Base-by-base conservation (phyloP, 2,329 filamentous ascomycete species). In the Ophiocordyceps robertsii region DNA sequence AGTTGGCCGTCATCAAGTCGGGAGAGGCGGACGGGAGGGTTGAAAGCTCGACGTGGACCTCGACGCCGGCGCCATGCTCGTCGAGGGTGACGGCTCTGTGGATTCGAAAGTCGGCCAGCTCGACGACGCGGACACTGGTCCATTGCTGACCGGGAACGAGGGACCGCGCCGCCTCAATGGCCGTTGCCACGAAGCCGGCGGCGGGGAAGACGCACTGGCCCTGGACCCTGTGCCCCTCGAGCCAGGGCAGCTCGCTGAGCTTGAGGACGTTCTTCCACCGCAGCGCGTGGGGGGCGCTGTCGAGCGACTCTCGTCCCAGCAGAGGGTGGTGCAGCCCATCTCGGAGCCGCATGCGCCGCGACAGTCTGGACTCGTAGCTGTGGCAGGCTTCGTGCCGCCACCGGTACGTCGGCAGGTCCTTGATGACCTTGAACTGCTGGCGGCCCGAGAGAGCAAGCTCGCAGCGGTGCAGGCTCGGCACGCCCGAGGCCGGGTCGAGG, bases 191-290 rank as follows among this genome's bases (percentile, higher is more conserved):
- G 17, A 54, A 53, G 21, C 62, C 64, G 3, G 57, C 52, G 7
- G 59, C 62, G 32, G 66, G 60, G 42, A 63, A 64, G 45, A 68
- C 58, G 43, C 57, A 58, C 41, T 67, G 57, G 48, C 60, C 66
- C 46, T 68, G 63, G 55, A 68, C 59, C 33, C 51, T 40, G 51
- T 69, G 67, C 40, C 65, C 64, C 36, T 60, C 49, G 5, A 65
- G 61, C 37, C 68, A 69, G 24, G 65, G 53, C 11, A 52, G 27
- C 40, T 53, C 46, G 17, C 16, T 30, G 14, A 36, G 33, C 36
- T 39, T 39, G 3, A 55, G 21, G 8, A 51, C 36, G 37, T 53
- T 51, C 12, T 43, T 37, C 53, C 49, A 55, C 6, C 38, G 42
- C 10, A 46, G 4, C 8, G 43, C 29, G 3, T 36, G 32, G 3